Evolutionary conservation across 768 basidiomycete species (phyloP).

Genomic region (Boletus rubropictus): DNA sequence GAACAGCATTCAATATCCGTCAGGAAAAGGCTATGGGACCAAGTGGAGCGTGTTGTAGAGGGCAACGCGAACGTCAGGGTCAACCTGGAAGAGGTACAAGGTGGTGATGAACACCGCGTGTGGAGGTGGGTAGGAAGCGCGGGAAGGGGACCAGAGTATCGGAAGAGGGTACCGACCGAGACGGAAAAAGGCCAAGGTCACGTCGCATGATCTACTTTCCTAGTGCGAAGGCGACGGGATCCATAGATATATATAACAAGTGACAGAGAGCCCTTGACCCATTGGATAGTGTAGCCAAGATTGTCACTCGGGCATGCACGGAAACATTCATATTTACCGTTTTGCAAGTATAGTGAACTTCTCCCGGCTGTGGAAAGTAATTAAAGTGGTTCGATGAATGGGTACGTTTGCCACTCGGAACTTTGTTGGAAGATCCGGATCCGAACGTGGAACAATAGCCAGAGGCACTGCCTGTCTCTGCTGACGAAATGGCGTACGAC

Average conservation of each 20-base stretch:
- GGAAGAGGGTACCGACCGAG: constrained; percentile 30
- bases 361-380: constrained; percentile 9
- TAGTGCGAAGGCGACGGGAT: constrained; percentile 10
- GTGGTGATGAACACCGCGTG: constrained; percentile 84
- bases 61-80: constrained; percentile 86
- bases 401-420: constrained; percentile 23
- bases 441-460: constrained; percentile 27
- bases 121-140: constrained; percentile 85
- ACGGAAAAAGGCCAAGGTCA: constrained; percentile 25
- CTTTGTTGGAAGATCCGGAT: constrained; percentile 30
- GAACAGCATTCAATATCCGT: constrained; percentile 69
- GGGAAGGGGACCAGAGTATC: constrained; percentile 29
- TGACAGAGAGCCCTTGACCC: constrained; percentile 23
- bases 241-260: constrained; percentile 9
- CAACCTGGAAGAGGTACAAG: constrained; percentile 74
- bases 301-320: constrained; percentile 12
- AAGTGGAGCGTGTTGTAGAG: constrained; percentile 82
- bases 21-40: constrained; percentile 69
- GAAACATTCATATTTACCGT: constrained; percentile 13
- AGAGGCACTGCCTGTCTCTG: constrained; percentile 26
- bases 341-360: constrained; percentile 22
- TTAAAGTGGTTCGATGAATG: constrained; percentile 26
- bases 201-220: constrained; percentile 19
- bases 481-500: constrained; percentile 16
- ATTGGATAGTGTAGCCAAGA: constrained; percentile 5